These are phyloP conservation scores for Harrya chromipes DNA, from an alignment of 768 basidiomycete species.

Conservation along the genomic window DNA sequence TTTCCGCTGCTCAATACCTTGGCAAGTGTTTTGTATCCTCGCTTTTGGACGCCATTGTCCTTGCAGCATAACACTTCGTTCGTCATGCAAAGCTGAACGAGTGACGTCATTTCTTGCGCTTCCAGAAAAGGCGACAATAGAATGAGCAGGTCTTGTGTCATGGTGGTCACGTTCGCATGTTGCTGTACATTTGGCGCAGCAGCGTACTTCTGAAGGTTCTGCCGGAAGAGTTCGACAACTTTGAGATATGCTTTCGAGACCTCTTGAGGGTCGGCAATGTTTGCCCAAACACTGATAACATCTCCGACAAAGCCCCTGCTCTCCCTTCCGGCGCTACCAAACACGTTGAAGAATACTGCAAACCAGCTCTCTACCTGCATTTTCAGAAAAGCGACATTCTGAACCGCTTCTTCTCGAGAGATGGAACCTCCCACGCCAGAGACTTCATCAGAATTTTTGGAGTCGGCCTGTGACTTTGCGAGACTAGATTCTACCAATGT, in stretches of 20 bases:
- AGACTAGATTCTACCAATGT: slow-evolving; percentile 79
- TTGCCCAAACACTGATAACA: slow-evolving; percentile 83
- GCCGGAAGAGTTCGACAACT: slow-evolving; percentile 66
- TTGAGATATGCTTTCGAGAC: slow-evolving; percentile 79
- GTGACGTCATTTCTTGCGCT: slow-evolving; percentile 49
- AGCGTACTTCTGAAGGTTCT: slow-evolving; percentile 49
- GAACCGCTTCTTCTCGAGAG: slow-evolving; percentile 55
- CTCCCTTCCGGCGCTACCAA: slow-evolving; percentile 78
- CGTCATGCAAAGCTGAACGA: slow-evolving; percentile 71
- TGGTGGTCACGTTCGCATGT: slow-evolving; percentile 48
- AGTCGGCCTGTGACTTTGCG: slow-evolving; percentile 39
- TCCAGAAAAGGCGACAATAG: slow-evolving; percentile 79
- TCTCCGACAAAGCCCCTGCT: slow-evolving; percentile 76
- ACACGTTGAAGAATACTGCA: slow-evolving; percentile 96
- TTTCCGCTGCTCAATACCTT: slow-evolving; percentile 68
- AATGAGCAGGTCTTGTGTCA: slow-evolving; percentile 82
- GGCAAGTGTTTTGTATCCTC: slow-evolving; percentile 85
- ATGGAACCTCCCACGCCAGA: slow-evolving; percentile 33
- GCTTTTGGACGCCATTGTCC: slow-evolving; percentile 93
- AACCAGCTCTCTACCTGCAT: slow-evolving; percentile 90
- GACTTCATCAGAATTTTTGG: slow-evolving; percentile 28
- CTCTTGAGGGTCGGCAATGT: slow-evolving; percentile 75
- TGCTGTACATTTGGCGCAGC: slow-evolving; percentile 32
- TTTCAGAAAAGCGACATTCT: slow-evolving; percentile 69
- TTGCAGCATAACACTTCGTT: slow-evolving; percentile 65